These are phyloP conservation scores for Rhodotorula sp. DNA, from an alignment of 1,284 basidiomycete genomes.

Conservation along the genomic window DNA sequence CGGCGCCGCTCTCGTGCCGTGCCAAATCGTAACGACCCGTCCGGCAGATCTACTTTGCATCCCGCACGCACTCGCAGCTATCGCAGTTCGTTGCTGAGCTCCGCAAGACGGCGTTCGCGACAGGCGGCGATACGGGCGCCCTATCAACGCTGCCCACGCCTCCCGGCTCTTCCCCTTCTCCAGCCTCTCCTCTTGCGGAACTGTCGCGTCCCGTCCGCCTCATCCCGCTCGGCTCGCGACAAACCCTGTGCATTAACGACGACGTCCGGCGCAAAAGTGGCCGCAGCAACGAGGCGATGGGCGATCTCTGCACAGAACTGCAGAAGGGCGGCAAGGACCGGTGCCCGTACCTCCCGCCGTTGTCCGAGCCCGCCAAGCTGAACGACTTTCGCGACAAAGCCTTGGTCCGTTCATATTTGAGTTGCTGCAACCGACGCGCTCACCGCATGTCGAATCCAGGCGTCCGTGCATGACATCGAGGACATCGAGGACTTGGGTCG, in stretches of 20 bases:
- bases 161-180: not conserved
- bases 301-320: constrained; percentile 87
- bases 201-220: constrained; percentile 53
- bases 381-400: constrained; percentile 88
- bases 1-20: too few species aligned
- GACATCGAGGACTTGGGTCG: constrained; percentile 77
- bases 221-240: constrained; percentile 84
- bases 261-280: constrained; percentile 63
- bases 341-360: constrained; percentile 75
- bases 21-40: not conserved
- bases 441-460: constrained; percentile 55
- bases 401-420: constrained; percentile 59
- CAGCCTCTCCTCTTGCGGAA: not conserved
- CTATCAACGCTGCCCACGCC: constrained; percentile 48
- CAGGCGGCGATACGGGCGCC: not conserved
- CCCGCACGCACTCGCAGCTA: constrained; percentile 92
- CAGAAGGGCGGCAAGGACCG: constrained; percentile 70
- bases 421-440: not conserved
- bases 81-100: constrained; percentile 87
- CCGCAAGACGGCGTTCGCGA: constrained; percentile 63
- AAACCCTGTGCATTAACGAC: constrained; percentile 91
- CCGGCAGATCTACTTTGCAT: constrained; percentile 77
- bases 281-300: constrained; percentile 65
- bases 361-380: constrained; percentile 70
- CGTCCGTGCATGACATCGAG: constrained; percentile 88